Evolutionary conservation across 345 rosid genomes (phyloP).

Genomic region (Angophora floribunda): DNA sequence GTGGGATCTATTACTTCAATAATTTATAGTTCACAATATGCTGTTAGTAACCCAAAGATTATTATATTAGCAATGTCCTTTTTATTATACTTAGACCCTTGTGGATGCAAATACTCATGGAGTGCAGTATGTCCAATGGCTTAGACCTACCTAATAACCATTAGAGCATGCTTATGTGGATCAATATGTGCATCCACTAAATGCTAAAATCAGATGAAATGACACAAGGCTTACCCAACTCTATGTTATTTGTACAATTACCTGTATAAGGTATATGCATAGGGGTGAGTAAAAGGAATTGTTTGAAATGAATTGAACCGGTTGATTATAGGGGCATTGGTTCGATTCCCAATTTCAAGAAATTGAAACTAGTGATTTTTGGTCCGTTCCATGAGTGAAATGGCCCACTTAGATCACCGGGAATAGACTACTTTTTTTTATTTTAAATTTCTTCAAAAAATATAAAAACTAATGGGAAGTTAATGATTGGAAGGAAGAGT

Average conservation of each 20-base stretch:
- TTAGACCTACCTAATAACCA: background rate
- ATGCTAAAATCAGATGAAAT: background rate
- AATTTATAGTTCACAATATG: too few species aligned
- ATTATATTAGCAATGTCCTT: too few species aligned
- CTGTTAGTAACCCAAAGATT: too few species aligned
- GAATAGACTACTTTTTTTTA: background rate
- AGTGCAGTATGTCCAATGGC: background rate
- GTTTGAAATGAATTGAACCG: fast-evolving
- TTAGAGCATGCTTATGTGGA: background rate
- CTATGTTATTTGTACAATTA: background rate
- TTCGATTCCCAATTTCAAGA: background rate
- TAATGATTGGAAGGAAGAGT: background rate
- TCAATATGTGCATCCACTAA: background rate
- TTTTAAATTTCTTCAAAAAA: too few species aligned
- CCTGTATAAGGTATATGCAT: background rate
- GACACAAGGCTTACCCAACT: background rate
- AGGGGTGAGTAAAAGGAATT: background rate
- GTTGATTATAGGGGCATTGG: background rate
- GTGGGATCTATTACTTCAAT: too few species aligned
- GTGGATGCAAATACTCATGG: background rate
- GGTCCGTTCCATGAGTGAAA: too few species aligned
- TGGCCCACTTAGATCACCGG: too few species aligned
- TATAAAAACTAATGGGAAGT: background rate
- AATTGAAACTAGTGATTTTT: too few species aligned
- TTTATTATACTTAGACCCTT: background rate